Percentiles rank a stretch among this genome's conserved stretches.
Conservation (phyloP, 257 asterid genomes). For the Petrea volubilis region DNA sequence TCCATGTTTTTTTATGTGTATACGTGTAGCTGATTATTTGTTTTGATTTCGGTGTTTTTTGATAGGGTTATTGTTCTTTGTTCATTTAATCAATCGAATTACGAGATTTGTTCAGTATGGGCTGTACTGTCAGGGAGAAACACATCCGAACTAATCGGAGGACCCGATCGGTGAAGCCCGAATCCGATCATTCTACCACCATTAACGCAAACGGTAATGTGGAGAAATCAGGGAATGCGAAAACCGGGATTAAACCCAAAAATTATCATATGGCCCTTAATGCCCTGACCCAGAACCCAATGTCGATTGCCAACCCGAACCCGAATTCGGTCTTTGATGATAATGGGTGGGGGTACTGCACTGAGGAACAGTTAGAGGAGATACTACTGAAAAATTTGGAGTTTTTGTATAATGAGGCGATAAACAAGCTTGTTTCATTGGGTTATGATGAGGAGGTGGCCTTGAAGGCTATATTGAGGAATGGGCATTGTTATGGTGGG, state of each 20-base stretch:
- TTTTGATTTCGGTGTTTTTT: not conserved
- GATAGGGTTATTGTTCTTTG: slow-evolving; percentile 29
- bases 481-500: slow-evolving; percentile 84
- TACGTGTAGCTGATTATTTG: slow-evolving; percentile 19
- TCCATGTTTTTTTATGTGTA: not conserved
- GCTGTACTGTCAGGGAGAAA: slow-evolving; percentile 68
- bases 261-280: slow-evolving; percentile 35
- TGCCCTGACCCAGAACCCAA: slow-evolving; percentile 26
- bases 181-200: slow-evolving; percentile 48
- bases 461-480: slow-evolving; percentile 66
- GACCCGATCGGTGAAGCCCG: slow-evolving; percentile 69
- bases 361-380: slow-evolving; percentile 74
- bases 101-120: slow-evolving; percentile 42
- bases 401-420: slow-evolving; percentile 61
- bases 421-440: slow-evolving; percentile 51
- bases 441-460: slow-evolving; percentile 81
- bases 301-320: slow-evolving; percentile 18
- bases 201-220: slow-evolving; percentile 17
- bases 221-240: slow-evolving; percentile 32
- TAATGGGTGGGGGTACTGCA: slow-evolving; percentile 65
- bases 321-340: slow-evolving; percentile 45
- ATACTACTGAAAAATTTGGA: slow-evolving; percentile 66
- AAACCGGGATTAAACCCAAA: slow-evolving; percentile 24
- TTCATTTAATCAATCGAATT: slow-evolving; percentile 13
- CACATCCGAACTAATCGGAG: slow-evolving; percentile 67